A percentile compares a stretch with the other conserved stretches of the same genome.
Evolutionary conservation across 352 stramenopile genomes (phyloP).

Genomic region (Globisporangium paddicum): DNA sequence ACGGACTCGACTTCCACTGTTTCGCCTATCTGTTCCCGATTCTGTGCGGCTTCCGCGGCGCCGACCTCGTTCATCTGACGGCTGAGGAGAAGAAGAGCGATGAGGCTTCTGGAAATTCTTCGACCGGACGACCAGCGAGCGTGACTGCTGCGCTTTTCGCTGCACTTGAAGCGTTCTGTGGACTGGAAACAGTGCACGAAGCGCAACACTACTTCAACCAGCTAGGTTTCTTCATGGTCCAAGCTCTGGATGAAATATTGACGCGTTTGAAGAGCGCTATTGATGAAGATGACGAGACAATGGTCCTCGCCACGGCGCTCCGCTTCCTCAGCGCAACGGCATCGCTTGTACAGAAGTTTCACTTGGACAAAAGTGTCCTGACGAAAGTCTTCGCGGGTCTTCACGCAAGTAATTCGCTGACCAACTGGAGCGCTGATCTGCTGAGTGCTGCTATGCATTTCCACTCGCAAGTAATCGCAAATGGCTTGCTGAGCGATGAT

Average conservation of each 20-base stretch:
- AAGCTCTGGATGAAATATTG: slow-evolving; percentile 25
- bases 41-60: slow-evolving; percentile 32
- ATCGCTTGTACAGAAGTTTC: slow-evolving; percentile 47
- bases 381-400: slow-evolving; percentile 27
- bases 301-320: slow-evolving; percentile 30
- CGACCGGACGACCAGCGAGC: background rate
- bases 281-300: background rate
- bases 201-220: slow-evolving; percentile 64
- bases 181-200: slow-evolving; percentile 37
- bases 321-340: slow-evolving; percentile 41
- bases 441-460: slow-evolving; percentile 30
- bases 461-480: slow-evolving; percentile 20
- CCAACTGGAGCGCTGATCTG: slow-evolving; percentile 12
- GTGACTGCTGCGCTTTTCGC: slow-evolving; percentile 34
- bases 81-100: background rate
- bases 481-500: slow-evolving; percentile 36
- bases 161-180: slow-evolving; percentile 42
- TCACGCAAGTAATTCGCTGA: slow-evolving; percentile 15
- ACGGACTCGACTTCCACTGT: slow-evolving; percentile 63
- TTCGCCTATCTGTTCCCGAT: slow-evolving; percentile 62
- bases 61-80: slow-evolving; percentile 12
- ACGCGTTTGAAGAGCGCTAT: background rate
- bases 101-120: background rate
- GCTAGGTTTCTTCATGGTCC: slow-evolving; percentile 42
- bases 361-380: slow-evolving; percentile 30